These are phyloP conservation scores for Diospyros kaki DNA, from an alignment of 148 eudicot genomes.

Conservation along the genomic window DNA sequence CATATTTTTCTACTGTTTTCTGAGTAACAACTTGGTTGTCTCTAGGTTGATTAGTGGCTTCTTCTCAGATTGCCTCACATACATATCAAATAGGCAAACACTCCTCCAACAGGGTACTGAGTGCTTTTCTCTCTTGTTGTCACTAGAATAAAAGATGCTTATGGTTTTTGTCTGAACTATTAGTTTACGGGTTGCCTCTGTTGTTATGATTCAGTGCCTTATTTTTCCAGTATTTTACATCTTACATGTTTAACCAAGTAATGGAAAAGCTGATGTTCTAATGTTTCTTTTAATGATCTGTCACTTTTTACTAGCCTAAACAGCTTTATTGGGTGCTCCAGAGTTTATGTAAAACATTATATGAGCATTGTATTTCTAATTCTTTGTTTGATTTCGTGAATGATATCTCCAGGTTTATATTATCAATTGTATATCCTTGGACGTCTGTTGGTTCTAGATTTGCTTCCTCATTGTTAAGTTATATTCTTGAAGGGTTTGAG, in stretches of 20 bases:
- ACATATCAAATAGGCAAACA: too few relatives aligned
- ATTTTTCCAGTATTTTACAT: background rate
- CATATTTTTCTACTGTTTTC: too few relatives aligned
- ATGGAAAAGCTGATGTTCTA: background rate
- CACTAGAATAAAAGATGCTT: background rate
- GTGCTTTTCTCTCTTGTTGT: background rate
- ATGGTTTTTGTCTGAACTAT: background rate
- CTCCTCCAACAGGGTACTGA: background rate
- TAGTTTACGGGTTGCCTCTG: background rate
- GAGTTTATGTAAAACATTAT: background rate
- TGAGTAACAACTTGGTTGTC: background rate
- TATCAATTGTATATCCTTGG: background rate
- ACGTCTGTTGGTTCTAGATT: background rate
- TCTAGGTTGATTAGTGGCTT: background rate
- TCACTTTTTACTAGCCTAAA: background rate
- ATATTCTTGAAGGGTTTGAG: background rate
- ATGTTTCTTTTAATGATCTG: background rate
- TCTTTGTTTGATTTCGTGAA: background rate
- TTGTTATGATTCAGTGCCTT: background rate
- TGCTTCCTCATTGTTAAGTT: background rate
- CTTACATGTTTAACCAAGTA: background rate
- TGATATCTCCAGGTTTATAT: background rate
- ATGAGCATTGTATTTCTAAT: background rate
- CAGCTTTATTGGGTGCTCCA: background rate
- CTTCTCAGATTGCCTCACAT: background rate